Evolutionary conservation across 2,329 filamentous ascomycete species (phyloP), one percentile per base, ranked within the genome.

Genomic region (Ophiobolus disseminans): DNA sequence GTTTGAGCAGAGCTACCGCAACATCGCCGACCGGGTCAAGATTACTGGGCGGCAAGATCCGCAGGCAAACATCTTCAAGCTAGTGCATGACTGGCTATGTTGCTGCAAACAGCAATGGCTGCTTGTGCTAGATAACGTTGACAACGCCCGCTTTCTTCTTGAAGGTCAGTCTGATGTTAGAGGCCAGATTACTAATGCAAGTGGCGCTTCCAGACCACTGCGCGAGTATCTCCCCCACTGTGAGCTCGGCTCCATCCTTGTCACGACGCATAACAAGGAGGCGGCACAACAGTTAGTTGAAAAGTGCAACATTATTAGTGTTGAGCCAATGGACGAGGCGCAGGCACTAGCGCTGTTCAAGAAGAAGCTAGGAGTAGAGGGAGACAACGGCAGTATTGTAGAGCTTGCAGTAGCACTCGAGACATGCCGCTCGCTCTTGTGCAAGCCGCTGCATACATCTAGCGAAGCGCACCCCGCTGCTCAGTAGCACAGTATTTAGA

Each of bases 401-500:
- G 7, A 26, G 16, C 31, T 43, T 13, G 14, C 40, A 14, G 17
- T 31, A 7, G 39, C 56, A 44, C 43, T 63, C 4, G 53, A 31
- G 6, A 31, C 28, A 31, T 31, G 28, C 28, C 28, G 28, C 28
- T 31, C 14, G 28, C 28, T 31, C 7, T 31, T n/a, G 28, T 31
- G 7, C 28, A 31, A 14, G 28, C 28, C 5, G 28, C 28, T 7
- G 28, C 28, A n/a, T 31, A 48, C 43, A 73, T 75, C 36, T 30
- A 8, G 2, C 21, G 53, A 13, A 34, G 48, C 45, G 47, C 44
- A 14, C 54, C 54, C 1, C 45, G 34, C 14, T 54, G 6, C 25
- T 56, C 58, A 1, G 47, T 62, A 14, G 9, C 11, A 8, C 21
- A 45, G 34, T 82, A 82, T 48, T 54, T 81, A 1, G 48, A 63